A percentile compares a stretch with the other conserved stretches of the same genome.
Evolutionary conservation across 2,329 filamentous ascomycete genomes (phyloP).

Genomic region (Hypoxylon sp.): DNA sequence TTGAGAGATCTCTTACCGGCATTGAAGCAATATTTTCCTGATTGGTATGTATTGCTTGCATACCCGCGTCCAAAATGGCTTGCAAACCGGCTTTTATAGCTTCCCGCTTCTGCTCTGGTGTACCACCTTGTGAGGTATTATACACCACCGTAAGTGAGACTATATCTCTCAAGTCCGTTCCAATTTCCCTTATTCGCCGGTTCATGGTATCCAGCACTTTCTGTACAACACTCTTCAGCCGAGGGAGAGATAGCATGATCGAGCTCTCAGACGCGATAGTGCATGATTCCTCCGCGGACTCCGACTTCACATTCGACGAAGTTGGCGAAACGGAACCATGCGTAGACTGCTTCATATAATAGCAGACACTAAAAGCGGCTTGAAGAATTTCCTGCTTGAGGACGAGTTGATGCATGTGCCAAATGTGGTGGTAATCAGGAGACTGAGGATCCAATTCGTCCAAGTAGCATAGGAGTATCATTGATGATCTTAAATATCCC

Average conservation of each 20-base stretch:
- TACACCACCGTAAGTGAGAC: conserved; percentile 65
- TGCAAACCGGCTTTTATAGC: conserved; percentile 61
- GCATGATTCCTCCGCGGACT: conserved; percentile 49
- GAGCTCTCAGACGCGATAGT: conserved; percentile 51
- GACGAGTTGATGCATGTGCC: conserved; percentile 68
- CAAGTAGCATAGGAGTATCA: conserved; percentile 69
- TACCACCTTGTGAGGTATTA: conserved; percentile 60
- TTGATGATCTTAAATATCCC: conserved; percentile 68
- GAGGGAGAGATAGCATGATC: conserved; percentile 49
- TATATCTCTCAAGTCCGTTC: conserved; percentile 66
- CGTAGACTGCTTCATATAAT: conserved; percentile 63
- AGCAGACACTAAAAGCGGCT: conserved; percentile 69
- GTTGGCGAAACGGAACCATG: conserved; percentile 27
- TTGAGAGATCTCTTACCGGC: conserved; percentile 47
- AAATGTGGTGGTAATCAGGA: conserved; percentile 63
- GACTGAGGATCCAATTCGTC: conserved; percentile 67
- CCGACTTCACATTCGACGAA: conserved; percentile 40
- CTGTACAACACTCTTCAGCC: conserved; percentile 57
- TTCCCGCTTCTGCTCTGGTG: conserved; percentile 59
- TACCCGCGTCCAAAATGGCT: conserved; percentile 61
- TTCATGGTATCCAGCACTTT: conserved; percentile 64
- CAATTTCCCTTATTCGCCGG: conserved; percentile 60
- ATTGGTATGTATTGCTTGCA: conserved; percentile 61
- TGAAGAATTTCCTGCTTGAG: conserved; percentile 69
- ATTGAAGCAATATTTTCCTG: conserved; percentile 57